Percentiles rank a stretch among this genome's conserved stretches.
Evolutionary conservation across 306 rosid species (phyloP).

Genomic region (Cucurbita moschata): DNA sequence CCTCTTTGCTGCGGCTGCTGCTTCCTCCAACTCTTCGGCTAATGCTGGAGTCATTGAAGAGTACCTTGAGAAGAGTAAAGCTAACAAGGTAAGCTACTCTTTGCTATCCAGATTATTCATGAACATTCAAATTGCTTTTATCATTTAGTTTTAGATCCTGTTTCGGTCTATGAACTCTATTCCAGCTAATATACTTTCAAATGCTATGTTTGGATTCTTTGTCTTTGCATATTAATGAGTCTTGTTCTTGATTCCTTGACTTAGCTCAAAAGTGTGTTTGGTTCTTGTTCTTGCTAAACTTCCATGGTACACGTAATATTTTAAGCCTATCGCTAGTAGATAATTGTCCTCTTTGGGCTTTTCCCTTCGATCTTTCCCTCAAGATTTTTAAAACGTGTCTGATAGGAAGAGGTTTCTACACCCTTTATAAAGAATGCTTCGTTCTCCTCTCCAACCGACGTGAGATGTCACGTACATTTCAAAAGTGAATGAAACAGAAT

Average conservation of each 20-base stretch:
- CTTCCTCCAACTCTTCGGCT: conserved; percentile 31
- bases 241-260: not conserved
- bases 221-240: not conserved
- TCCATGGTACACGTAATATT: not conserved
- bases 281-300: not conserved
- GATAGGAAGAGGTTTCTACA: no score
- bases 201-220: not conserved
- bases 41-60: conserved; percentile 78
- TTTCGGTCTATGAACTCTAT: not conserved
- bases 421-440: no score
- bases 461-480: not conserved
- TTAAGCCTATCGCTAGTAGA: no score
- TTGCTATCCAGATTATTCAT: not conserved
- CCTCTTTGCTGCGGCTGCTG: conserved; percentile 39
- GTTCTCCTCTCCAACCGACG: no score
- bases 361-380: no score
- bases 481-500: not conserved
- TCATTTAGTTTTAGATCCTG: not conserved
- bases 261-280: not conserved
- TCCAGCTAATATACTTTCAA: not conserved
- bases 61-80: conserved; percentile 75
- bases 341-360: no score
- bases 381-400: no score
- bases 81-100: conserved; percentile 54
- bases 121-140: not conserved